Evolutionary conservation across 495 filamentous ascomycete species (phyloP).

Genomic region (Cudoniella acicularis): DNA sequence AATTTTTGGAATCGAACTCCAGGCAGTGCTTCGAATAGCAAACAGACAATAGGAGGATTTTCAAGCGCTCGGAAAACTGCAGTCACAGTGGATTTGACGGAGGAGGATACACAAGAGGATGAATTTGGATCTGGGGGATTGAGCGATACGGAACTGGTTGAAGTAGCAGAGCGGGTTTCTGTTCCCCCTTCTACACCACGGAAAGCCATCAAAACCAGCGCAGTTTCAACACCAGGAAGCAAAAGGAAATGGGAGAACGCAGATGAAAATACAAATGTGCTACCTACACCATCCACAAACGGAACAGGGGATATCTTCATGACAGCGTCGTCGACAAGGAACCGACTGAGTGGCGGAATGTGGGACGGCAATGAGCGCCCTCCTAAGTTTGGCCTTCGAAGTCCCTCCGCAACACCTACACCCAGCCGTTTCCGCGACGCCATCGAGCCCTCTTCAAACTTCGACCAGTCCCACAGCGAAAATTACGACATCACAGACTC

Average conservation of each 20-base stretch:
- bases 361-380: slow-evolving; percentile 24
- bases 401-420: slow-evolving; percentile 44
- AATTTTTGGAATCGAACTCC: neutral
- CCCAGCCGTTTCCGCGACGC: slow-evolving; percentile 38
- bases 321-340: slow-evolving; percentile 15
- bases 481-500: slow-evolving; percentile 47
- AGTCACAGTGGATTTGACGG: slow-evolving; percentile 2
- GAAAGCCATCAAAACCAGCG: slow-evolving; percentile 40
- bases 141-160: slow-evolving; percentile 9
- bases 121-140: slow-evolving; percentile 19
- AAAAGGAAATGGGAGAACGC: slow-evolving; percentile 48
- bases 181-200: slow-evolving; percentile 37
- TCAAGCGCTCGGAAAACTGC: slow-evolving; percentile 9
- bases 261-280: neutral
- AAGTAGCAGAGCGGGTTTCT: slow-evolving; percentile 16
- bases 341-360: slow-evolving; percentile 8
- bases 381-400: slow-evolving; percentile 23
- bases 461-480: neutral
- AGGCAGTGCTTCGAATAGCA: slow-evolving; percentile 8
- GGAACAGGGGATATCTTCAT: slow-evolving; percentile 26
- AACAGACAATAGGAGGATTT: slow-evolving; percentile 10
- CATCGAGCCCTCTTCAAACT: slow-evolving; percentile 1
- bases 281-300: slow-evolving; percentile 21
- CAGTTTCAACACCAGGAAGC: slow-evolving; percentile 42
- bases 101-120: slow-evolving; percentile 16